Base-by-base conservation (phyloP, 2,329 filamentous ascomycete genomes). In the Sclerotinia borealis region DNA sequence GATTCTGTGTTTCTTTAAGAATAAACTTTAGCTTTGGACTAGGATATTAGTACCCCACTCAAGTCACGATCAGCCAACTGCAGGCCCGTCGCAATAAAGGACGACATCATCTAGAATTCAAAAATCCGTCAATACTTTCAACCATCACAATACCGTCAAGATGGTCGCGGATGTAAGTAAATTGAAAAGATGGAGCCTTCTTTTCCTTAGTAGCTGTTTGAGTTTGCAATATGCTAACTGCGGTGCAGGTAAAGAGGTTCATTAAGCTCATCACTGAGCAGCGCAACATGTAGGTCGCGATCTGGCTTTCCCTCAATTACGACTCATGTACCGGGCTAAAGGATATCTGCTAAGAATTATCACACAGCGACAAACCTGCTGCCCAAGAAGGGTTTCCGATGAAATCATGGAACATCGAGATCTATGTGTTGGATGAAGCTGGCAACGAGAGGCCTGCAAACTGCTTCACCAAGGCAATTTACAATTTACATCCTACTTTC, bases 231-330 rank as follows among this genome's bases (percentile, higher is more conserved):
- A 47, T 49, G 27, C 27, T 68, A 63, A 68, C 60, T 51, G 41
- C 58, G 22, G 47, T 27, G 61, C 71, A 90, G 87, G 79, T 88
- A 73, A 90, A 97, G 84, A 87, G 95, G 74, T 90, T 86, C 74
- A 83, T 99, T 78, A 96, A 93, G 85, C 86, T 99, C 79, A 84
- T 97, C 70, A 98, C 95, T 59, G 88, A 95, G 80, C 93, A 98
- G 78, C 85, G 87, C 75, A 85, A 92, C 78, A 90, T 73, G 73
- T 75, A 72, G 52, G 72, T 68, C 96, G 85, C 49, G 43, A 55
- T 6, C 15, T 15, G 25, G 36, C 37, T 29, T 48, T 27, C 37
- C 10, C 22, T 17, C 22, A 36, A 25, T 19, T 19, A 13, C 13
- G 13, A 36, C 55, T 47, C 19, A 22, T 48, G 7, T 17, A 47